A percentile compares a stretch with the other conserved stretches of the same genome.
Evolutionary conservation across 305 asterid genomes (phyloP).

Genomic region (Fraxinus velutina): DNA sequence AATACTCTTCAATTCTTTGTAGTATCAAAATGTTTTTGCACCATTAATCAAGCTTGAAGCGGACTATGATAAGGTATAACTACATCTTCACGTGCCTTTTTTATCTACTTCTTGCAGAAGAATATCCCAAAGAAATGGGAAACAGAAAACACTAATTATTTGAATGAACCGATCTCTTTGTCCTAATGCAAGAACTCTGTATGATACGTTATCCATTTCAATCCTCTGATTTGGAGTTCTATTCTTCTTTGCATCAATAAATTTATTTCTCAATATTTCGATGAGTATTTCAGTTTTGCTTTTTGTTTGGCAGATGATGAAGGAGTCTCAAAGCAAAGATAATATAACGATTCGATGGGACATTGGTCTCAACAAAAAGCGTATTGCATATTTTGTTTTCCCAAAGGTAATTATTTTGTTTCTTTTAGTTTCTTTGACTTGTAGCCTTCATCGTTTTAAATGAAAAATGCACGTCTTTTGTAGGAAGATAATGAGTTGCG

Average conservation of each 20-base stretch:
- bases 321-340: conserved; percentile 99
- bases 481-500: conserved; percentile 99
- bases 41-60: conserved; percentile 99
- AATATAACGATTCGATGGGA: conserved; percentile 94
- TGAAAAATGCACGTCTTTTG: conserved; percentile 32
- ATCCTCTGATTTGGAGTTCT: neutral
- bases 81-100: neutral
- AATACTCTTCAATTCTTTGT: conserved; percentile 30
- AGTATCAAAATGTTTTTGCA: conserved; percentile 99
- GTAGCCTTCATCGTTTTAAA: neutral
- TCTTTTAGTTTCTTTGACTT: neutral
- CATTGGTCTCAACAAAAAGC: conserved; percentile 97
- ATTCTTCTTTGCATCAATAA: neutral
- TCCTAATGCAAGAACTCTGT: neutral
- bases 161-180: neutral
- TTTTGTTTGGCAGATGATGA: conserved; percentile 76
- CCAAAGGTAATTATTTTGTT: conserved; percentile 63
- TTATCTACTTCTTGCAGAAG: neutral
- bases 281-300: conserved; percentile 20
- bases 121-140: neutral
- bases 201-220: neutral
- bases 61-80: conserved; percentile 89
- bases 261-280: neutral
- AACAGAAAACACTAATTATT: neutral
- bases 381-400: conserved; percentile 88